A percentile compares a stretch with the other conserved stretches of the same genome.
These are phyloP conservation scores for Purpureocillium takamizusanense DNA, from an alignment of 2,329 filamentous ascomycete species.

Conservation along the genomic window DNA sequence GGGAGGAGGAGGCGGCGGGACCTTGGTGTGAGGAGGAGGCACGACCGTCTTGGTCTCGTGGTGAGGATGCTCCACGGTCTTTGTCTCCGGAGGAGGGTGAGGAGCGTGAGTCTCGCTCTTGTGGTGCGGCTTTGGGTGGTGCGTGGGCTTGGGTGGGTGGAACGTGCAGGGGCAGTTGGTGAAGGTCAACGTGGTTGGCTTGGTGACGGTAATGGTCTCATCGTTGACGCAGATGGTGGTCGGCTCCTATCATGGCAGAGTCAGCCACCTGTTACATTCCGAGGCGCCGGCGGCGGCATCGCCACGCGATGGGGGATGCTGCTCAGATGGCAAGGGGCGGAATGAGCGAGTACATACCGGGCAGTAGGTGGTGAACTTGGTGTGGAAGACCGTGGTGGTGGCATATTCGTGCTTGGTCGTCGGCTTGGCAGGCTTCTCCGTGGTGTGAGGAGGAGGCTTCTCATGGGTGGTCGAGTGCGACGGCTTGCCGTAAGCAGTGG, in stretches of 20 bases:
- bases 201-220: conserved; percentile 32
- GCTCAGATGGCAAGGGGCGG: no score
- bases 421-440: not conserved
- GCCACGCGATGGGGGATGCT: no score
- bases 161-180: conserved; percentile 38
- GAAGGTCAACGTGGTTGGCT: conserved; percentile 32
- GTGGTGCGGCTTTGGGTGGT: not conserved
- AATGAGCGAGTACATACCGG: conserved; percentile 19
- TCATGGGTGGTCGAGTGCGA: not conserved
- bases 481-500: not conserved
- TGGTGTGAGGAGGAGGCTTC: not conserved
- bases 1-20: no score
- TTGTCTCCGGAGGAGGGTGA: conserved; percentile 12
- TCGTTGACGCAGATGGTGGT: conserved; percentile 28
- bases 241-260: conserved; percentile 8
- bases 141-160: conserved; percentile 17
- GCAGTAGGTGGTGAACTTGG: conserved; percentile 32
- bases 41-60: conserved; percentile 1
- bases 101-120: conserved; percentile 1
- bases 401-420: not conserved
- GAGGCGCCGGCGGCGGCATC: no score
- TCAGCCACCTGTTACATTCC: no score
- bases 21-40: not conserved
- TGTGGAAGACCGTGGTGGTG: conserved; percentile 13
- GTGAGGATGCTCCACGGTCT: conserved; percentile 7